Evolutionary conservation across 805 yeast genomes (phyloP), one percentile per base, ranked within the genome.

Genomic region (Metschnikowia lunata): DNA sequence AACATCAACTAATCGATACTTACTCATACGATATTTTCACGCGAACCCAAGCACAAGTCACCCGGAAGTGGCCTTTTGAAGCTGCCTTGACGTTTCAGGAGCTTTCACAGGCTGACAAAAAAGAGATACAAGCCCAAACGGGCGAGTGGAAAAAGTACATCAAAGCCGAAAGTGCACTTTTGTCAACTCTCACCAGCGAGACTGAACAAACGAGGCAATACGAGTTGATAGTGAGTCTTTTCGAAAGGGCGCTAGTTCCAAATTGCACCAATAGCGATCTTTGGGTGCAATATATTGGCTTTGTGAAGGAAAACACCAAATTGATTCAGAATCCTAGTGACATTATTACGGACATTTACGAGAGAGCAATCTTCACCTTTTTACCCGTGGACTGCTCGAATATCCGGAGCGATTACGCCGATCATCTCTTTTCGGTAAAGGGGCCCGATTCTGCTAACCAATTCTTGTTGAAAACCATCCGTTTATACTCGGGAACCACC

Each of bases 191-290:
- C 13, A 6, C 32, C 6, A 15, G 11, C n/a, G 34, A 26, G 1
- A 5, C 29, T 2, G 23, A 28, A 11, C 34, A 18, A 35, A 9
- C 9, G n/a, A 34, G 26, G 12, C 56, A 54, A 13, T 40, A 42
- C 8, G 59, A 61, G 6, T 61, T 71, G 18, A 67, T 77, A 1
- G 60, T 62, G 7, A 64, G 74, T 7, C 56, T 86, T 1, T 90
- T 83, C 61, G 91, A 86, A 59, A 71, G 97, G 45, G 79, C 88
- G 13, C 64, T 91, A 9, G 67, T 86, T 1, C 87, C 95, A 0
- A 75, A 82, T 41, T 85, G 89, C 34, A 63, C 64, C 15, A 67
- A 74, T 37, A 79, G 78, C 29, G 67, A 67, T 12, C 59, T 88
- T 14, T 91, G 98, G 98, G 56, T 79, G 13, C 74, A 74, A 43